Evolutionary conservation across 2,329 filamentous ascomycete genomes (phyloP).

Genomic region (Didymella pomorum): DNA sequence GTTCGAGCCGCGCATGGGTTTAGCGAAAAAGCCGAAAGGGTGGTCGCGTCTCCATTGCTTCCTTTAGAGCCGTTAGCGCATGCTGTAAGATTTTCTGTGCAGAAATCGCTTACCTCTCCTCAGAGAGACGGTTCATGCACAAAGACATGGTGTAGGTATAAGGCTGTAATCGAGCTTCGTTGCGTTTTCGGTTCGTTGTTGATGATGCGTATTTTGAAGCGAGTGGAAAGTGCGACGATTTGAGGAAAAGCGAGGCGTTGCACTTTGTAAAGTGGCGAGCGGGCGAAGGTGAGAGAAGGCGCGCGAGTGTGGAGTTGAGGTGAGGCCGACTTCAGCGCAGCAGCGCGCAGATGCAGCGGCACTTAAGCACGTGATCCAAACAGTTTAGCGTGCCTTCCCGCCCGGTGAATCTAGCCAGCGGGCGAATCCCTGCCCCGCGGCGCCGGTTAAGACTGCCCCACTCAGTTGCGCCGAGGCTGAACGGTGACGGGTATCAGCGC

Average conservation of each 20-base stretch:
- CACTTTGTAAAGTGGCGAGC: constrained; percentile 13
- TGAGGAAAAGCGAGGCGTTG: constrained; percentile 6
- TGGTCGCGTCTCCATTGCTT: constrained; percentile 98
- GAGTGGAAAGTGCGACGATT: background rate
- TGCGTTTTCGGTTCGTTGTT: background rate
- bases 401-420: constrained; percentile 16
- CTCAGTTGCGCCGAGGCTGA: constrained; percentile 37
- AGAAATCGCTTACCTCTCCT: constrained; percentile 45
- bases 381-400: constrained; percentile 14
- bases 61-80: constrained; percentile 62
- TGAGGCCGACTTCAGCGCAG: constrained; percentile 26
- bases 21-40: constrained; percentile 96
- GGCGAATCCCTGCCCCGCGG: constrained; percentile 14
- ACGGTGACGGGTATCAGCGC: constrained; percentile 14
- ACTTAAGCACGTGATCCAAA: constrained; percentile 39
- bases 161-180: constrained; percentile 8
- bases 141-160: constrained; percentile 71
- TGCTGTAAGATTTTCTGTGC: background rate
- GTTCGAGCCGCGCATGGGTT: constrained; percentile 79
- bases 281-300: constrained; percentile 29
- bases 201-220: background rate
- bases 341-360: background rate
- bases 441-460: constrained; percentile 12
- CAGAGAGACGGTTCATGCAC: constrained; percentile 74
- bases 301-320: constrained; percentile 12